Base-by-base conservation (phyloP, 495 filamentous ascomycete species). In the Daldinia bambusicola region DNA sequence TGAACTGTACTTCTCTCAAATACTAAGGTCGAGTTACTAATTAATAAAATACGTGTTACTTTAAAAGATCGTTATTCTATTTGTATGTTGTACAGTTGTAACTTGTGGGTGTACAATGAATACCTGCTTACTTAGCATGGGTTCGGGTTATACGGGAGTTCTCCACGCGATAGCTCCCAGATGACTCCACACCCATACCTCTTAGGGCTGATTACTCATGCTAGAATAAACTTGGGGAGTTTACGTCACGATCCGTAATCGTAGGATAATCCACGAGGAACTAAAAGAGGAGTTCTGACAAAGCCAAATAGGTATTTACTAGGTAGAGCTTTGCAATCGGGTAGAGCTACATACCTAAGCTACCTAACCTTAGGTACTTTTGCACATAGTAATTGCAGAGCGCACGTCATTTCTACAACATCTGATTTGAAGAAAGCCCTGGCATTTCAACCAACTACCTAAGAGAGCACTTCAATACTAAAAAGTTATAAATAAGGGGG, bases 231-330 rank as follows among this genome's bases (percentile, higher is more conserved):
- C n/a, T 18, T 6, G 31, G 18, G 6, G 26, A 9, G 30, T 69
- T 74, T 74, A 74, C 71, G 71, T 74, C 71, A 74, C 66, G 56
- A 73, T 73, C 55, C 20, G 66, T 73, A 73, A 73, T 73, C 66
- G 56, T 64, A 32, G 43, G 48, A 61, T 68, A 73, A 66, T 60
- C 43, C 18, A 48, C 20, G 9, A 48, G 18, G 20, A 26, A 1
- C 3, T 26, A 26, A 26, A 68, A 65, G 40, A 48, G 3, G 30
- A 56, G 51, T 34, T 26, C 61, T 73, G 66, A 70, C 66, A 73
- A 70, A 73, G 57, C 70, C 31, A 26, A 51, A n/a, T 40, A 53
- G 20, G n/a, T n/a, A n/a, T n/a, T n/a, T n/a, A n/a, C n/a, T n/a
- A n/a, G n/a, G 26, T 26, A 26, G 3, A 26, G 26, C 26, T 26